Evolutionary conservation across 2,329 filamentous ascomycete genomes (phyloP), one percentile per base, ranked within the genome.

Genomic region (Alternaria infectoria): DNA sequence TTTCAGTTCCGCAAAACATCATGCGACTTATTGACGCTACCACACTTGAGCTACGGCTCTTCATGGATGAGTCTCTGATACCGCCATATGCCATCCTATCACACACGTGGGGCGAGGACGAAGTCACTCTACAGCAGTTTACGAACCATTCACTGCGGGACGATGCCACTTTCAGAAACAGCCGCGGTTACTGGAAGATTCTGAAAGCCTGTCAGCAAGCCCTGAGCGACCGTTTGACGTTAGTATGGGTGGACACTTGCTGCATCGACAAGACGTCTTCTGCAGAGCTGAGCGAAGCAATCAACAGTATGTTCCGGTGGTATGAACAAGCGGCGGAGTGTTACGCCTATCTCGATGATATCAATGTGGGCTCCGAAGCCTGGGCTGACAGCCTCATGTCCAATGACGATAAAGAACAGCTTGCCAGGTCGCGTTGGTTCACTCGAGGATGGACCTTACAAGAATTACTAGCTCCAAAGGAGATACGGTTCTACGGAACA

Each of bases 41-140:
- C 11, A 57, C 46, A 6, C 46, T 67, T 21, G 8, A 46, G 45
- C 40, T 70, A 3, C 57, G 59, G 17, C 21, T 17, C 19, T 70
- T 70, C 45, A 40, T 62, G 46, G 46, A 64, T 28, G 68, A 65
- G 8, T 19, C 55, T 2, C 28, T n/a, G 4, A 30, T 64, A n/a
- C 67, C 69, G 4, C 46, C 43, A 1, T 71, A 70, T 54, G 70
- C 68, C n/a, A 72, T 73, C 15, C 62, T 73, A 1, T 65, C 62
- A 7, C 68, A 73, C 49, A 72, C 64, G 2, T 72, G 68, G 68
- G 57, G 59, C 28, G 17, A 21, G 2, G 28, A 49, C 2, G 69
- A 73, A 61, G 49, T 70, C 28, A 66, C 51, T 9, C 54, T 70
- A n/a, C 50, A 69, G 44, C 45, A 70, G 9, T 69, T 65, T 49